Evolutionary conservation across 2,329 filamentous ascomycete species (phyloP).

Genomic region (Biscogniauxia mediterranea): DNA sequence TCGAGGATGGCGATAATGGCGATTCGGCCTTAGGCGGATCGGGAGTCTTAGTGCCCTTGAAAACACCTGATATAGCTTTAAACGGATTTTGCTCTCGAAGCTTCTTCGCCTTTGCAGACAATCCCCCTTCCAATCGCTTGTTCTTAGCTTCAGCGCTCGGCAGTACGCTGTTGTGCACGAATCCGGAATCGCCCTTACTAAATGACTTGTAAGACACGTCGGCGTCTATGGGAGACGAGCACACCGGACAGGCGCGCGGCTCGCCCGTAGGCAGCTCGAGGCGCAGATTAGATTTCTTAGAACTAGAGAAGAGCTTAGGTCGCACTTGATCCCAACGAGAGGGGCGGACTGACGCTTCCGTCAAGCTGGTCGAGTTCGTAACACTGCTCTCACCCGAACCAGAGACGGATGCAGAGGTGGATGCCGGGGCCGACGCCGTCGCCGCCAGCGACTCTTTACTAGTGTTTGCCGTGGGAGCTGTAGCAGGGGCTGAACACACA

Average conservation of each 20-base stretch:
- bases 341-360: neutral
- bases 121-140: neutral
- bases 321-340: neutral
- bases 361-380: conserved; percentile 1
- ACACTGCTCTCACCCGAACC: neutral
- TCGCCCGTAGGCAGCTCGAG: neutral
- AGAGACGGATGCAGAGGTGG: neutral
- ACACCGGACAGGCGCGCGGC: conserved; percentile 14
- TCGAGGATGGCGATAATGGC: neutral
- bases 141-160: conserved; percentile 4
- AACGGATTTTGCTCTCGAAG: neutral
- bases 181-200: conserved; percentile 9
- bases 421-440: neutral
- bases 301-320: neutral
- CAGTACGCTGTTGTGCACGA: conserved; percentile 11
- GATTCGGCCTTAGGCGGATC: neutral
- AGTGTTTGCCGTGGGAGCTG: conserved; percentile 1
- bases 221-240: conserved; percentile 13
- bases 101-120: neutral
- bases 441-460: neutral
- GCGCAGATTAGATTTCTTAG: neutral
- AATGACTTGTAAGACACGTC: conserved; percentile 14
- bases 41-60: neutral
- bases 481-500: conserved; percentile 32
- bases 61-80: conserved; percentile 1